Percentiles rank a stretch among this genome's conserved stretches.
phyloP scores from a whole-genome alignment of 2,329 filamentous ascomycete genomes.

The Rutstroemia sp. region DNA sequence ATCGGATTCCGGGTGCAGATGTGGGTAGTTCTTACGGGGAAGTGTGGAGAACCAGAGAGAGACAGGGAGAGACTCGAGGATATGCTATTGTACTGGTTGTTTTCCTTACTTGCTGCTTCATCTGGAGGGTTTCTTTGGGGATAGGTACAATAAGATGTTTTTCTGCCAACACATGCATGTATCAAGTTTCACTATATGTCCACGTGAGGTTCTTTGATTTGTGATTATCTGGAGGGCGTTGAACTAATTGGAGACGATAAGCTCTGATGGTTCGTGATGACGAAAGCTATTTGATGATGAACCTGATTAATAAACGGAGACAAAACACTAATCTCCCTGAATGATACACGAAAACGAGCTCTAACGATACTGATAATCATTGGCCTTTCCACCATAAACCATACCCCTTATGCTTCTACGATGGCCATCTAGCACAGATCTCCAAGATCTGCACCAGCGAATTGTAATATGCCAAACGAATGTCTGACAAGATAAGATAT shows the following conservation, averaged over 20 bases:
- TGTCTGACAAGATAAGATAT: too few species aligned
- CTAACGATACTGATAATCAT: neutral
- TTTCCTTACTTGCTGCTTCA: conserved; percentile 1
- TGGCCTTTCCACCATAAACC: neutral
- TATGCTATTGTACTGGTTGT: conserved; percentile 8
- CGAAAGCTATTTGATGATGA: neutral
- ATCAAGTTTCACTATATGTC: neutral
- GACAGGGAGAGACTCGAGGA: neutral
- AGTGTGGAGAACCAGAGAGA: neutral
- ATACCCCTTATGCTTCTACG: neutral
- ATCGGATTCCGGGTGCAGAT: neutral
- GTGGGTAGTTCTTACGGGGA: neutral
- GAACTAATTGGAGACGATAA: neutral
- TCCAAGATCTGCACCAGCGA: too few species aligned
- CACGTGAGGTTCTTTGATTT: conserved; percentile 5
- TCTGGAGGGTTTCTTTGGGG: conserved; percentile 11
- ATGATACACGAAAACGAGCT: neutral
- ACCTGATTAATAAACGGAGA: neutral
- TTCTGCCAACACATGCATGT: conserved; percentile 17
- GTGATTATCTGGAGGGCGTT: neutral
- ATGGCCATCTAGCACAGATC: too few species aligned
- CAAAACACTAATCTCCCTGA: neutral
- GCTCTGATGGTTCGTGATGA: neutral
- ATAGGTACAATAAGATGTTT: conserved; percentile 20
- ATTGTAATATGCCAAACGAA: too few species aligned